Conservation (phyloP, 306 rosid species). For the Mimosa bimucronata region DNA sequence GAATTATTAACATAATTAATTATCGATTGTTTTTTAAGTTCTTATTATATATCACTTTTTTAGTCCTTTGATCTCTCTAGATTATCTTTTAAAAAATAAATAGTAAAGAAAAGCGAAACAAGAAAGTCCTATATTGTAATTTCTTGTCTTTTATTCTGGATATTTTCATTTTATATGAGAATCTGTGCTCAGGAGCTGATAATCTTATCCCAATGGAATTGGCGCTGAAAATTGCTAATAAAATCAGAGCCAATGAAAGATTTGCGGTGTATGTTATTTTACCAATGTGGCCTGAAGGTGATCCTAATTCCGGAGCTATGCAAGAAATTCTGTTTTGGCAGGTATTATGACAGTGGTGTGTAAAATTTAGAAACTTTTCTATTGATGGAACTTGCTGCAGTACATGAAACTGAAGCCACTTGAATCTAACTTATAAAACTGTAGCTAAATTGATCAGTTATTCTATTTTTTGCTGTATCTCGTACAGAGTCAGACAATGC, state of each 20-base stretch:
- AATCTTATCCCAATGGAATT: constrained; percentile 96
- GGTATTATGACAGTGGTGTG: constrained; percentile 52
- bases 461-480: constrained; percentile 37
- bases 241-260: constrained; percentile 86
- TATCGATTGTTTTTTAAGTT: not conserved
- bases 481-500: constrained; percentile 78
- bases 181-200: constrained; percentile 81
- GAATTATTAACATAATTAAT: not conserved
- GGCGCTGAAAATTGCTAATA: constrained; percentile 87
- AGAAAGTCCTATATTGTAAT: not conserved
- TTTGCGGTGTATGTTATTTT: constrained; percentile 81
- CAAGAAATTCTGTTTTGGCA: constrained; percentile 99
- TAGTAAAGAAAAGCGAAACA: not conserved
- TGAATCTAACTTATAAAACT: not conserved
- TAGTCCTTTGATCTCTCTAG: not conserved
- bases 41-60: not conserved
- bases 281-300: constrained; percentile 99
- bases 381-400: constrained; percentile 25
- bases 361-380: constrained; percentile 28
- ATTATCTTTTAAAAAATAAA: not conserved
- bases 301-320: constrained; percentile 75
- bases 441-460: constrained; percentile 5
- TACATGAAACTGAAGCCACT: constrained; percentile 21
- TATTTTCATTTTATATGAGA: constrained; percentile 20
- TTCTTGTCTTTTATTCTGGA: constrained; percentile 1